Conservation (phyloP, 352 stramenopile species). For the Thalassiosira gravida region DNA sequence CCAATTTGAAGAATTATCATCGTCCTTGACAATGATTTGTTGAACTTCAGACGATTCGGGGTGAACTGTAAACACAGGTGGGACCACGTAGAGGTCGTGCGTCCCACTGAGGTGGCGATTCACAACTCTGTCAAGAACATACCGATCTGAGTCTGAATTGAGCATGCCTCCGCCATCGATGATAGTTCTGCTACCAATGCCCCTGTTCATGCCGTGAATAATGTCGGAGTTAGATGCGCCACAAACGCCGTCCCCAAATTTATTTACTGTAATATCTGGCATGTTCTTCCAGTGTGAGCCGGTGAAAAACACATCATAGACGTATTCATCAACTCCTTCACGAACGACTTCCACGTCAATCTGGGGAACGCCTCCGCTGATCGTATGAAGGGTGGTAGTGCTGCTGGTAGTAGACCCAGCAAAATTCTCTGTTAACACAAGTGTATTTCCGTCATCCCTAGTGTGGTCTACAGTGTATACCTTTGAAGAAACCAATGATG, state of each 20-base stretch:
- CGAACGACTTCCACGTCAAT: constrained; percentile 67
- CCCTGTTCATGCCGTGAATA: constrained; percentile 68
- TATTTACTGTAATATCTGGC: constrained; percentile 65
- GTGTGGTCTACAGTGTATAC: constrained; percentile 70
- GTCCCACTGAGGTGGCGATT: constrained; percentile 20
- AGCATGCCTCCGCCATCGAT: constrained; percentile 71
- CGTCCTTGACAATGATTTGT: constrained; percentile 75
- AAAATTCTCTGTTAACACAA: constrained; percentile 56
- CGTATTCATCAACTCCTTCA: constrained; percentile 77
- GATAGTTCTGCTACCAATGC: constrained; percentile 67
- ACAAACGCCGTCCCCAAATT: constrained; percentile 71
- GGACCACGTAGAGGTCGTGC: constrained; percentile 56
- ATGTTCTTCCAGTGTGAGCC: constrained; percentile 77
- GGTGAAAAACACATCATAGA: constrained; percentile 86
- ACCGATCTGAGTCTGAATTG: constrained; percentile 40
- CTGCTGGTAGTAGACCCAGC: constrained; percentile 34
- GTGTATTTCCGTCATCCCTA: constrained; percentile 43
- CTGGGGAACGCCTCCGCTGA: constrained; percentile 66
- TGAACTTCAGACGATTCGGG: constrained; percentile 70
- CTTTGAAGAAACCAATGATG: constrained; percentile 59
- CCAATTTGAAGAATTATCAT: constrained; percentile 55
- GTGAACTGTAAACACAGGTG: constrained; percentile 74
- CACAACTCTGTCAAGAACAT: constrained; percentile 48
- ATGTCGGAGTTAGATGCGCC: constrained; percentile 61
- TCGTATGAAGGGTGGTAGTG: constrained; percentile 52